Conservation (phyloP, 176 grass and related monocot genomes). For the Rhipidocladum racemiflorum region DNA sequence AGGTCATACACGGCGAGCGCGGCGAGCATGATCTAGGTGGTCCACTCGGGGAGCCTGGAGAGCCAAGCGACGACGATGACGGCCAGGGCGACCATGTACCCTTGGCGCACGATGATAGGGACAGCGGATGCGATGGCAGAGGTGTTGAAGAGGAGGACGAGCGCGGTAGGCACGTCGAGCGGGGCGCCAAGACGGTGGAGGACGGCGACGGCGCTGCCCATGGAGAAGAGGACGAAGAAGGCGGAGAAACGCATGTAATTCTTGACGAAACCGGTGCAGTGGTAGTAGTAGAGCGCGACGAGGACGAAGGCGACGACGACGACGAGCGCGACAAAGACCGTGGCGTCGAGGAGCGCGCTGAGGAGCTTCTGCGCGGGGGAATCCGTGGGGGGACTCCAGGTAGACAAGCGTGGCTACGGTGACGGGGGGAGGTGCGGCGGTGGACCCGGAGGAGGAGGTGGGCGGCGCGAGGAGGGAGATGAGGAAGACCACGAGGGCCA, state of each 20-base stretch:
- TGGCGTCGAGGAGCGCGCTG: constrained; percentile 81
- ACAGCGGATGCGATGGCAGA: constrained; percentile 62
- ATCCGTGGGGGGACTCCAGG: constrained; percentile 63
- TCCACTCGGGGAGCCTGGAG: constrained; percentile 85
- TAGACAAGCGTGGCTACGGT: constrained; percentile 86
- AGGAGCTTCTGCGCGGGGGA: constrained; percentile 58
- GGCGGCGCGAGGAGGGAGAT: constrained; percentile 63
- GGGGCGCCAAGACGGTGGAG: constrained; percentile 60
- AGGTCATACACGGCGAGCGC: constrained; percentile 86
- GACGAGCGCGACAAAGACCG: constrained; percentile 81
- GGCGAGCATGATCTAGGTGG: constrained; percentile 85
- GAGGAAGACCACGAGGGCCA: constrained; percentile 89
- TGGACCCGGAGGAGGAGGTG: not conserved
- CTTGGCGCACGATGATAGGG: constrained; percentile 83
- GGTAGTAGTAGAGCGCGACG: constrained; percentile 96
- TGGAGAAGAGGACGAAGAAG: constrained; percentile 93
- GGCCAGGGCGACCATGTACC: constrained; percentile 80
- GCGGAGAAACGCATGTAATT: constrained; percentile 97
- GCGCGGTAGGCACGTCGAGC: constrained; percentile 59
- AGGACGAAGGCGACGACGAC: constrained; percentile 66
- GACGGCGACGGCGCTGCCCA: constrained; percentile 65
- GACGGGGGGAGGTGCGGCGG: constrained; percentile 44
- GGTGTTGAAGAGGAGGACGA: constrained; percentile 80
- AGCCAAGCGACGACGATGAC: constrained; percentile 94
- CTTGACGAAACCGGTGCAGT: constrained; percentile 84